phyloP scores from a whole-genome alignment of 352 stramenopile genomes.

The Globisporangium uncinulatum region DNA sequence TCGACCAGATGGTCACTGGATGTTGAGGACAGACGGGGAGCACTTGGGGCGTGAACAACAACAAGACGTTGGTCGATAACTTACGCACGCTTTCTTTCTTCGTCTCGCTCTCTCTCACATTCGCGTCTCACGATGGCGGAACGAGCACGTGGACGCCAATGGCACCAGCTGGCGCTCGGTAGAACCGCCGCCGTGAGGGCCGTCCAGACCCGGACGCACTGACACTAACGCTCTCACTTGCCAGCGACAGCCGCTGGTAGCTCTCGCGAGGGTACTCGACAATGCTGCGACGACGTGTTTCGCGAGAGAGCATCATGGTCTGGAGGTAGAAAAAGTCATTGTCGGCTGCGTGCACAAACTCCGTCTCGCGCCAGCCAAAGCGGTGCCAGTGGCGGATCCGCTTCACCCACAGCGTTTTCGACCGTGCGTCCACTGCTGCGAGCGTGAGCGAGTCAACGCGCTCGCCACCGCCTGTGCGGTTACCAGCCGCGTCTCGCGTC shows the following conservation, averaged over 20 bases:
- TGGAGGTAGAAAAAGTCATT: slow-evolving; percentile 37
- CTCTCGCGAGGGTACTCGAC: slow-evolving; percentile 11
- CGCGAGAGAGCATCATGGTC: slow-evolving; percentile 20
- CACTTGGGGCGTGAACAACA: no score
- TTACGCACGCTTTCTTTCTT: not conserved
- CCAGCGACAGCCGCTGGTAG: slow-evolving; percentile 8
- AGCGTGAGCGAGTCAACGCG: slow-evolving; percentile 48
- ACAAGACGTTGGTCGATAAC: no score
- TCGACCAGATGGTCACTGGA: no score
- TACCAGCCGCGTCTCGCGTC: slow-evolving; percentile 20
- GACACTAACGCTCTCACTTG: slow-evolving; percentile 7
- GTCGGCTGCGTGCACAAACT: slow-evolving; percentile 30
- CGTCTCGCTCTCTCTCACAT: no score
- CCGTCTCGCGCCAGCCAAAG: slow-evolving; percentile 60
- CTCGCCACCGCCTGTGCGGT: slow-evolving; percentile 26
- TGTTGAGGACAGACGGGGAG: no score
- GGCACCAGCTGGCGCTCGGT: slow-evolving; percentile 24
- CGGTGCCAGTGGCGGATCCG: slow-evolving; percentile 60
- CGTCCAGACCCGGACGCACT: slow-evolving; percentile 19
- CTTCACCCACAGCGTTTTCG: slow-evolving; percentile 61
- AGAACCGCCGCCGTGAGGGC: slow-evolving; percentile 41
- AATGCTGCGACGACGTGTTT: slow-evolving; percentile 24
- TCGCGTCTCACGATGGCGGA: slow-evolving; percentile 18
- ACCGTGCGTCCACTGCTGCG: slow-evolving; percentile 30
- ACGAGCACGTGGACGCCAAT: slow-evolving; percentile 18